These are phyloP conservation scores for Trichoderma citrinoviride DNA, from an alignment of 2,329 filamentous ascomycete species.

Conservation along the genomic window DNA sequence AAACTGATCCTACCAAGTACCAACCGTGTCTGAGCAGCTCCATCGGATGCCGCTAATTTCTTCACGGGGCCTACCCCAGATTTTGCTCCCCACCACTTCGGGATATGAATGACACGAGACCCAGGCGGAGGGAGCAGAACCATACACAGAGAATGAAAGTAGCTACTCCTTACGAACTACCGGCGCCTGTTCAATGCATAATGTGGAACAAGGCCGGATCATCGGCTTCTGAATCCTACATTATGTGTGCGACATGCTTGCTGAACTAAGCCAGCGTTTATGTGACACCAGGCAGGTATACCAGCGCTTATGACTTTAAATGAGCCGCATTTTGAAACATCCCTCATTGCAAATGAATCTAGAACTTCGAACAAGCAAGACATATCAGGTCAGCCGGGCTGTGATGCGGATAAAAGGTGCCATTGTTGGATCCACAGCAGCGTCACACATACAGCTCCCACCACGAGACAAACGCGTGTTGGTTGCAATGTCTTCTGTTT, in stretches of 20 bases:
- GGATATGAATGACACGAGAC: constrained; percentile 8
- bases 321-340: background rate
- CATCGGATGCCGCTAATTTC: background rate
- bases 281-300: background rate
- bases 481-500: background rate
- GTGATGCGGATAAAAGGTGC: background rate
- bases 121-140: background rate
- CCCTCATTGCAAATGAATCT: background rate
- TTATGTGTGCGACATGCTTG: background rate
- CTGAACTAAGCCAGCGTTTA: background rate
- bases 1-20: background rate
- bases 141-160: background rate
- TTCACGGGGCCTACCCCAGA: background rate
- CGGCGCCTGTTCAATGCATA: background rate
- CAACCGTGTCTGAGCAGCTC: no score
- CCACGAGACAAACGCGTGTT: background rate
- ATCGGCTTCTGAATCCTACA: constrained; percentile 8
- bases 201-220: background rate
- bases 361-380: background rate
- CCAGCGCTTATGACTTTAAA: background rate
- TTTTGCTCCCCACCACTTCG: constrained; percentile 8
- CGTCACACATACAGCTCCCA: background rate
- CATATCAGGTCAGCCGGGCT: background rate
- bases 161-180: background rate
- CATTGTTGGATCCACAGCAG: background rate